These are phyloP conservation scores for Tranzscheliella williamsii DNA, from an alignment of 1,284 basidiomycete species.

Conservation along the genomic window DNA sequence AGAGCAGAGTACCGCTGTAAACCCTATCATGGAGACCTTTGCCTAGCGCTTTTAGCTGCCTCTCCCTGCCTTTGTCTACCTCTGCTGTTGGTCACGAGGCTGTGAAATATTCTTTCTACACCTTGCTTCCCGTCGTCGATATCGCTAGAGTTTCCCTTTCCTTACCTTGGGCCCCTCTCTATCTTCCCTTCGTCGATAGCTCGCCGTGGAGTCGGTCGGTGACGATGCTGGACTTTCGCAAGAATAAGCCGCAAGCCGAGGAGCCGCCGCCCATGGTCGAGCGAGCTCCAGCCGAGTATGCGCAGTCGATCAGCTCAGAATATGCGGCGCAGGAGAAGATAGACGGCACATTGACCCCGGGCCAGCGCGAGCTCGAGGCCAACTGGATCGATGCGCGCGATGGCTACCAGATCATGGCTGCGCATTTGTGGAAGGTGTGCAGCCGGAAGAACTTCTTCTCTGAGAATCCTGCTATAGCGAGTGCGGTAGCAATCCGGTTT, in stretches of 20 bases:
- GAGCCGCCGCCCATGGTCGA: conserved; percentile 9
- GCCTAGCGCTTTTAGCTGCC: no score
- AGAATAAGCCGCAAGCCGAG: neutral
- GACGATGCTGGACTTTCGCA: neutral
- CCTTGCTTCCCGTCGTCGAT: no score
- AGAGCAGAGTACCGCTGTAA: no score
- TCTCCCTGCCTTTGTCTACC: no score
- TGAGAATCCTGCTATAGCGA: conserved; percentile 8
- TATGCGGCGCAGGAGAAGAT: conserved; percentile 3
- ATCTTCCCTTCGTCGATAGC: neutral
- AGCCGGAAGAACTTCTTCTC: conserved; percentile 18
- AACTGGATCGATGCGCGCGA: conserved; percentile 36
- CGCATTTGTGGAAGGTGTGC: conserved; percentile 24
- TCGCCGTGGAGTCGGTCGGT: neutral
- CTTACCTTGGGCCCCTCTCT: neutral
- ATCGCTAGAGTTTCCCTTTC: no score
- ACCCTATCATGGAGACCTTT: no score
- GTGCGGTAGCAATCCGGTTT: conserved; percentile 34
- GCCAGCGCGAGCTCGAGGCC: neutral
- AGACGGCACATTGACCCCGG: neutral
- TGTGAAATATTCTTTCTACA: no score
- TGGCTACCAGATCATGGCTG: conserved; percentile 35
- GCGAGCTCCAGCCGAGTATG: conserved; percentile 3
- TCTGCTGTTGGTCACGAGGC: no score
- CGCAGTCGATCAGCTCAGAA: conserved; percentile 7